Evolutionary conservation across 257 asterid genomes (phyloP).

Genomic region (Lavandula angustifolia): DNA sequence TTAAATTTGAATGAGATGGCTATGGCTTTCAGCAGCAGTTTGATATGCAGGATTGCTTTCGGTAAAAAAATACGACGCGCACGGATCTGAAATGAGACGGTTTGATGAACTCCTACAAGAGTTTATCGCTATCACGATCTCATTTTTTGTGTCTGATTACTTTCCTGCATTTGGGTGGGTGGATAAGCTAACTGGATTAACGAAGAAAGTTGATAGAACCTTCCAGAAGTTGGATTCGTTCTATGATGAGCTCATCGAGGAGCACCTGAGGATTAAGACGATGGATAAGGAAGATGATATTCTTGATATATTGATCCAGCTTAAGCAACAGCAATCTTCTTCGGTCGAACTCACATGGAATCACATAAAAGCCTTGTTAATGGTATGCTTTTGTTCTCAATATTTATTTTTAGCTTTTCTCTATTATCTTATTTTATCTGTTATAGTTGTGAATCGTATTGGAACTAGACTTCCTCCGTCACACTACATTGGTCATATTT

Average conservation of each 20-base stretch:
- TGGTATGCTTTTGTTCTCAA: no score
- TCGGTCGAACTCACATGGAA: conserved; percentile 22
- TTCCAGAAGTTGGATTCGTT: conserved; percentile 24
- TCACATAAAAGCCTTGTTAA: conserved; percentile 25
- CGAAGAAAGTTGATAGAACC: background rate
- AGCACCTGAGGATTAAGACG: background rate
- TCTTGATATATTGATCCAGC: conserved; percentile 30
- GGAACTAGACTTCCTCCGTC: no score
- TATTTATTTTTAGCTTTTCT: no score
- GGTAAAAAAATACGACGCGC: background rate
- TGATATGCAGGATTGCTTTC: conserved; percentile 2
- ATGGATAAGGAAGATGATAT: conserved; percentile 17
- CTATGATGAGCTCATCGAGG: conserved; percentile 29
- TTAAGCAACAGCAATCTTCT: conserved; percentile 15
- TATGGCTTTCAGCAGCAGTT: background rate
- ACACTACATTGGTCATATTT: no score
- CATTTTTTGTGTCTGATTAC: conserved; percentile 22
- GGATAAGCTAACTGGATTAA: background rate
- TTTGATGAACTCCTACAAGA: background rate
- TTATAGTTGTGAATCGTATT: no score
- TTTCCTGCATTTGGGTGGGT: no score
- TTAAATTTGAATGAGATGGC: background rate
- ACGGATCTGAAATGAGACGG: background rate
- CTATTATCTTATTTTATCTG: no score
- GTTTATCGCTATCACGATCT: background rate